phyloP scores from a whole-genome alignment of 352 stramenopile species.

The Pythium monospermum region DNA sequence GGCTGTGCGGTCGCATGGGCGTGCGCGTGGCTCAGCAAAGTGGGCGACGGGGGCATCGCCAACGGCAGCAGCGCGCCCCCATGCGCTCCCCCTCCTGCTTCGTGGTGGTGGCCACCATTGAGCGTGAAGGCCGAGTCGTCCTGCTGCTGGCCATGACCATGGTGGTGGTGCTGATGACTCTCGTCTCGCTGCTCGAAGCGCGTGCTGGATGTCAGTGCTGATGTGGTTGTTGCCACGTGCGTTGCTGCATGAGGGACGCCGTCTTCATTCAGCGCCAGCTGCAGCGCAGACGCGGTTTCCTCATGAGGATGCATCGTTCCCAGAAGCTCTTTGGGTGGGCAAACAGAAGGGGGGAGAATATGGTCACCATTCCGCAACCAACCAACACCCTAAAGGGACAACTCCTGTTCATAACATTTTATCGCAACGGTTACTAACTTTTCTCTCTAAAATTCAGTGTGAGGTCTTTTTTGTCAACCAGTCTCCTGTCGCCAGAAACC shows the following conservation, averaged over 20 bases:
- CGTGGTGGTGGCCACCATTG: background rate
- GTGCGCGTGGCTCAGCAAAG: slow-evolving; percentile 8
- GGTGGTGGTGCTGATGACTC: background rate
- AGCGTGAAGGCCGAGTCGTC: background rate
- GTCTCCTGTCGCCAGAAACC: too few relatives aligned
- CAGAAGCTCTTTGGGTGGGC: background rate
- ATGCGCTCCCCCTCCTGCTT: background rate
- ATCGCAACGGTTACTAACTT: too few relatives aligned
- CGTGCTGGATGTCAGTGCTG: background rate
- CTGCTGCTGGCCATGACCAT: slow-evolving; percentile 1
- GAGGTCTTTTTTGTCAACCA: too few relatives aligned
- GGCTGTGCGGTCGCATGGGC: background rate
- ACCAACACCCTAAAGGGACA: slow-evolving; percentile 10
- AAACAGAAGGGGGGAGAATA: slow-evolving; percentile 12
- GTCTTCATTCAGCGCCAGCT: slow-evolving; percentile 16
- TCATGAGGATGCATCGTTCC: slow-evolving; percentile 19
- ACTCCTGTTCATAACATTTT: slow-evolving; percentile 2
- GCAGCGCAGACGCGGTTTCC: slow-evolving; percentile 18
- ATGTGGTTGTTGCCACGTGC: background rate
- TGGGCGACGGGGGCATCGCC: slow-evolving; percentile 20
- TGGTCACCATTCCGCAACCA: slow-evolving; percentile 14
- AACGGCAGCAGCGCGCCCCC: slow-evolving; percentile 19
- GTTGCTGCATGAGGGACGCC: slow-evolving; percentile 22
- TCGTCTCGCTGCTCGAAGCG: background rate
- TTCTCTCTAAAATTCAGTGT: too few relatives aligned